These are phyloP conservation scores for Eremochloa ophiuroides DNA, from an alignment of 176 grass and related monocot genomes.

Conservation along the genomic window DNA sequence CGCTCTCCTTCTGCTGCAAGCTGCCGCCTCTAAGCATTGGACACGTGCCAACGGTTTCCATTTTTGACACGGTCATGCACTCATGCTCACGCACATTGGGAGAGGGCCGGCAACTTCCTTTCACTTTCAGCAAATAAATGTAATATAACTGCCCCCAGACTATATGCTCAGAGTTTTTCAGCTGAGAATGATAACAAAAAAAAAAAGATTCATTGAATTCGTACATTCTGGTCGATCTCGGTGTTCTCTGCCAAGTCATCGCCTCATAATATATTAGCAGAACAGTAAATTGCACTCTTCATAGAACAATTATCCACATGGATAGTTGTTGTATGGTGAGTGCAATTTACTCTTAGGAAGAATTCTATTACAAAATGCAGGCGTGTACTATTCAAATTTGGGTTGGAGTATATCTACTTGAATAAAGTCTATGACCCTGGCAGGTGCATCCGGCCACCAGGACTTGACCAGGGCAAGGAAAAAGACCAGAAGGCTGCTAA, in stretches of 20 bases:
- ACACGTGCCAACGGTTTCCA: neutral
- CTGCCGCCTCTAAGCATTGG: neutral
- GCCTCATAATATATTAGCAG: neutral
- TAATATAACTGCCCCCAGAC: neutral
- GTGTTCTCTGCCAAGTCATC: neutral
- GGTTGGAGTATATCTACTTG: neutral
- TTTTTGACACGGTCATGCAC: constrained; percentile 15
- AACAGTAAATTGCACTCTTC: no score
- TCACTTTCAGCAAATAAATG: neutral
- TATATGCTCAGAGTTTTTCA: neutral
- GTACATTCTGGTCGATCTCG: neutral
- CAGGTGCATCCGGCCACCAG: neutral
- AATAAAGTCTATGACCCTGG: neutral
- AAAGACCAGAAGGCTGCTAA: neutral
- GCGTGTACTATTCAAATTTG: neutral
- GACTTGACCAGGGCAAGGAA: neutral
- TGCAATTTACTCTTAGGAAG: no score
- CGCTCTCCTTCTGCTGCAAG: neutral
- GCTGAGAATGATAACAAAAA: neutral
- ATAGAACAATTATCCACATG: no score
- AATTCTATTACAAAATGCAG: neutral
- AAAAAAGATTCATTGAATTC: neutral
- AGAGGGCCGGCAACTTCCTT: neutral
- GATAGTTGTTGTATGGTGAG: no score
- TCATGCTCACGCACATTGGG: neutral